These are phyloP conservation scores for Pontederia crassipes DNA, from an alignment of 176 grass and related monocot genomes.

Conservation along the genomic window DNA sequence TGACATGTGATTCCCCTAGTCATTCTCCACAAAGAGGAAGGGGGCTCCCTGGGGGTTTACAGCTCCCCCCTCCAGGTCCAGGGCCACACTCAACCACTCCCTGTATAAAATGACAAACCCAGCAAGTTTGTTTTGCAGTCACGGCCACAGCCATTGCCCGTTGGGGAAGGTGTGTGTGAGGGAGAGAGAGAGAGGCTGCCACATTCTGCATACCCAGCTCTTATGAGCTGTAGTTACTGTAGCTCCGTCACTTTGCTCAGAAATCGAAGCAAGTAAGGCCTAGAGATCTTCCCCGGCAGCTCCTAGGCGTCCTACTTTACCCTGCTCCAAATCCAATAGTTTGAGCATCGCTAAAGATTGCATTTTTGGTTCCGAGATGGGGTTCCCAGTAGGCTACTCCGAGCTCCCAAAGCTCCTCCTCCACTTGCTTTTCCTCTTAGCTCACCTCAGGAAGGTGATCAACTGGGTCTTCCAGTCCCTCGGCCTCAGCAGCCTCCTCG, in stretches of 20 bases:
- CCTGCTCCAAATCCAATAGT: background rate
- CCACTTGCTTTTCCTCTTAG: constrained; percentile 6
- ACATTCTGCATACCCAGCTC: background rate
- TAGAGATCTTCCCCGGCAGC: background rate
- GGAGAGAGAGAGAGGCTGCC: background rate
- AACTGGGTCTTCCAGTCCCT: constrained; percentile 2
- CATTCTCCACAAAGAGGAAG: too few relatives aligned
- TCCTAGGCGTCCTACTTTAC: background rate
- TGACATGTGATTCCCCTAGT: too few relatives aligned
- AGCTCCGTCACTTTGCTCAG: background rate
- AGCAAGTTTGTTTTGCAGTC: background rate
- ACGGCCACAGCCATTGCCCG: background rate
- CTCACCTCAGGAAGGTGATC: constrained; percentile 2
- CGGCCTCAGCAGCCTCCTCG: background rate
- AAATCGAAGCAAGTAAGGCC: background rate
- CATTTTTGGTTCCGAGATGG: background rate
- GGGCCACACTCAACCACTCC: background rate
- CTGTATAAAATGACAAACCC: background rate
- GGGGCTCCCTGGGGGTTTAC: too few relatives aligned
- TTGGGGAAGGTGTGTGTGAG: background rate
- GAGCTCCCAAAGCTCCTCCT: constrained; percentile 14
- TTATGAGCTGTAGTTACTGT: background rate
- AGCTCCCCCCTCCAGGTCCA: too few relatives aligned
- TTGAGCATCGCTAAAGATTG: background rate
- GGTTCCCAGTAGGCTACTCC: background rate